These are phyloP conservation scores for Aspergillus panamensis DNA, from an alignment of 495 filamentous ascomycete species.

Conservation along the genomic window DNA sequence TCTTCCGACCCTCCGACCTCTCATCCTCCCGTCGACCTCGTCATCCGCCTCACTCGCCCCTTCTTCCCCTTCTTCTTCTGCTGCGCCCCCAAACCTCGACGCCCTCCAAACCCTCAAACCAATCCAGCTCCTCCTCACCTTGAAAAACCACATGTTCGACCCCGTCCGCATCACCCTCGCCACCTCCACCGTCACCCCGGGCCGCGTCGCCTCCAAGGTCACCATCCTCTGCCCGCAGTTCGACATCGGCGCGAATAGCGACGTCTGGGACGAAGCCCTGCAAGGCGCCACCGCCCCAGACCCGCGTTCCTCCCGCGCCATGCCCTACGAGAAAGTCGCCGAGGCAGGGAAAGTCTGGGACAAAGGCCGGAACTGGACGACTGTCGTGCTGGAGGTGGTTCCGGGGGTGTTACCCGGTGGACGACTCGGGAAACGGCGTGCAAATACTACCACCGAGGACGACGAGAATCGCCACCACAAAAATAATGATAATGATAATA, in stretches of 20 bases:
- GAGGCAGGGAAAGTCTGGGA: slow-evolving; percentile 97
- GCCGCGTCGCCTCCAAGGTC: slow-evolving; percentile 70
- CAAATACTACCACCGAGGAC: not conserved
- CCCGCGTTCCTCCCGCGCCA: slow-evolving; percentile 30
- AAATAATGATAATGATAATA: not conserved
- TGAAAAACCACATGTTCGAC: slow-evolving; percentile 94
- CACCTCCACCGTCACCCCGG: slow-evolving; percentile 77
- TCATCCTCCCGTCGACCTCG: slow-evolving; percentile 33
- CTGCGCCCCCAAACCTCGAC: slow-evolving; percentile 36
- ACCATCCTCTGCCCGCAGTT: slow-evolving; percentile 94
- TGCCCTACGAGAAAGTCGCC: slow-evolving; percentile 54
- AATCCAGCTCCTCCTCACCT: slow-evolving; percentile 78
- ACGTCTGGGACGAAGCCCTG: slow-evolving; percentile 93
- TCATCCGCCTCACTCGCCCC: slow-evolving; percentile 24
- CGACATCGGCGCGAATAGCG: slow-evolving; percentile 89
- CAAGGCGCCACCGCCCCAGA: slow-evolving; percentile 38
- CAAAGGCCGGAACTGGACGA: slow-evolving; percentile 90
- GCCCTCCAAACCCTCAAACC: slow-evolving; percentile 63
- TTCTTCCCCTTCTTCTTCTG: too few species aligned
- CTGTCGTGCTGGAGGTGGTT: slow-evolving; percentile 84
- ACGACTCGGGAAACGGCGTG: not conserved
- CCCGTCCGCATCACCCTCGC: slow-evolving; percentile 80
- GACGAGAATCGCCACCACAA: too few species aligned
- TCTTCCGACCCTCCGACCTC: slow-evolving; percentile 63
- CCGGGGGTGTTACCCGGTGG: slow-evolving; percentile 53